Conservation (phyloP, 768 basidiomycete species). For the Russula virescens region DNA sequence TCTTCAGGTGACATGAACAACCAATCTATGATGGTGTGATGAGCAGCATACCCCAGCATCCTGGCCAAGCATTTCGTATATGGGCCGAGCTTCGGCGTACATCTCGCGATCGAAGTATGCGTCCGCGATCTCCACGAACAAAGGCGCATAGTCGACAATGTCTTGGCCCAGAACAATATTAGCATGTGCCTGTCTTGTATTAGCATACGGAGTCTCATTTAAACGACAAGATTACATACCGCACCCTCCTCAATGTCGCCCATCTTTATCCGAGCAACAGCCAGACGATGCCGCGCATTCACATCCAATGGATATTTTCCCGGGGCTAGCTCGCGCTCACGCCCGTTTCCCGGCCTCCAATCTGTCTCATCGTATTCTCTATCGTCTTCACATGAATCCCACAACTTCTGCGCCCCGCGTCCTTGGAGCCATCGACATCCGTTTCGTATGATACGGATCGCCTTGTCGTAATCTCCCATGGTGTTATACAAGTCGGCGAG, state of each 20-base stretch:
- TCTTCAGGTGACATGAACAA: slow-evolving; percentile 38
- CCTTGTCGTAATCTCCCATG: slow-evolving; percentile 59
- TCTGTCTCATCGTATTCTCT: slow-evolving; percentile 69
- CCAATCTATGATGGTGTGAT: neutral
- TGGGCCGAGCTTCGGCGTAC: slow-evolving; percentile 72
- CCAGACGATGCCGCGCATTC: slow-evolving; percentile 77
- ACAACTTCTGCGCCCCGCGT: slow-evolving; percentile 60
- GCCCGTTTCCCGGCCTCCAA: slow-evolving; percentile 28
- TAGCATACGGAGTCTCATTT: neutral
- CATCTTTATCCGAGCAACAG: slow-evolving; percentile 74
- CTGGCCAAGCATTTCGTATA: slow-evolving; percentile 73
- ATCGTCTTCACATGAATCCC: slow-evolving; percentile 83
- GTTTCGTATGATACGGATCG: slow-evolving; percentile 59
- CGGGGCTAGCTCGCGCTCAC: slow-evolving; percentile 43
- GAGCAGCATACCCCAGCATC: slow-evolving; percentile 55
- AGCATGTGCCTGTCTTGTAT: slow-evolving; percentile 60
- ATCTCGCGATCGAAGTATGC: slow-evolving; percentile 72
- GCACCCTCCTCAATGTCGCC: slow-evolving; percentile 77
- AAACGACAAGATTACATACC: slow-evolving; percentile 39
- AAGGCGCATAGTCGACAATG: slow-evolving; percentile 64
- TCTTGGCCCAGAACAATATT: slow-evolving; percentile 65
- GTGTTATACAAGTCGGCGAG: slow-evolving; percentile 81
- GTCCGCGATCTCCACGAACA: slow-evolving; percentile 82
- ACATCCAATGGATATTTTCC: slow-evolving; percentile 63
- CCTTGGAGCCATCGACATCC: slow-evolving; percentile 94